Percentiles rank a stretch among this genome's conserved stretches.
Evolutionary conservation across 176 grass and related monocot genomes (phyloP).

Genomic region (Thinopyrum elongatum): DNA sequence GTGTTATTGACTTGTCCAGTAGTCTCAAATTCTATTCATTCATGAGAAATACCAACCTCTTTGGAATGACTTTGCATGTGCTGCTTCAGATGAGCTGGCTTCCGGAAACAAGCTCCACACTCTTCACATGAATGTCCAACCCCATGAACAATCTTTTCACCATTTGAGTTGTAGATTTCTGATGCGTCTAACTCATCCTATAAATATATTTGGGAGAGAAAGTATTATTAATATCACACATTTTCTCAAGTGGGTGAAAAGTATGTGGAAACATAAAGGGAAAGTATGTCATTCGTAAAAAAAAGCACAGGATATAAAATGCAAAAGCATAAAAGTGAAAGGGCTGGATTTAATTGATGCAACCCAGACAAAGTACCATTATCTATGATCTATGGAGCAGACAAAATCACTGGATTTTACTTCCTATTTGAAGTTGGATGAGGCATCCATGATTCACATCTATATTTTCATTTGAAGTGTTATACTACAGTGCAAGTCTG

Average conservation of each 20-base stretch:
- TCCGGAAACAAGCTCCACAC: slow-evolving; percentile 55
- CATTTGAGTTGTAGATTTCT: slow-evolving; percentile 27
- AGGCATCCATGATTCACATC: background rate
- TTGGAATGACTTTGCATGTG: slow-evolving; percentile 67
- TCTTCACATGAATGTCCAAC: slow-evolving; percentile 38
- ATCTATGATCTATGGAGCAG: background rate
- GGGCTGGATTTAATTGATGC: background rate
- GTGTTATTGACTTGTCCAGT: background rate
- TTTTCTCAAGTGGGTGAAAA: background rate
- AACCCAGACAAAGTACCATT: background rate
- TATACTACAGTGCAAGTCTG: background rate
- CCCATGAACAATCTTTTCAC: slow-evolving; percentile 32
- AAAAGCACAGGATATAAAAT: background rate
- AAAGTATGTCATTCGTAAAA: background rate
- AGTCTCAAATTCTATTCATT: background rate
- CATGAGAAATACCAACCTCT: slow-evolving; percentile 41
- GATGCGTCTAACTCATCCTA: slow-evolving; percentile 51
- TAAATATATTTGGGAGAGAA: background rate
- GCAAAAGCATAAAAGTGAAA: background rate
- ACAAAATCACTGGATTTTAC: background rate
- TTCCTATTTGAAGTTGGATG: background rate
- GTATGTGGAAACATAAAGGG: background rate
- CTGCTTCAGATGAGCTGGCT: slow-evolving; percentile 77
- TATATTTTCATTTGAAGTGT: background rate
- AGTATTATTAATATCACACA: background rate